Evolutionary conservation across 768 basidiomycete genomes (phyloP).

Genomic region (Xerocomus potaroensis): DNA sequence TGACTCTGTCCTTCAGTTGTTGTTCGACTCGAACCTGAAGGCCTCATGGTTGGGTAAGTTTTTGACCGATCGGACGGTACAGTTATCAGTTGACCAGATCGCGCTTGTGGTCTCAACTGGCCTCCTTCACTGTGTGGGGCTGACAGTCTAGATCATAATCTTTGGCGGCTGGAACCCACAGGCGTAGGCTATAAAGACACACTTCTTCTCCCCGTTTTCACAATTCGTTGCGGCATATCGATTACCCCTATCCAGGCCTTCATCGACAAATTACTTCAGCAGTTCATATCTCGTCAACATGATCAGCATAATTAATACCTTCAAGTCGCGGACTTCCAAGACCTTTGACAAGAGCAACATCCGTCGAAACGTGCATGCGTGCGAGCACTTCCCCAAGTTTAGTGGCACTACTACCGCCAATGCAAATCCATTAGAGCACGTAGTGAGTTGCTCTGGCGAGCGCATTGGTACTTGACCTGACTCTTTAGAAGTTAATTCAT

Average conservation of each 20-base stretch:
- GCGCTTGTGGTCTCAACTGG: slow-evolving; percentile 1
- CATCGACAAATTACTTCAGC: slow-evolving; percentile 3
- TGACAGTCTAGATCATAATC: slow-evolving; percentile 11
- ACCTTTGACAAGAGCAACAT: slow-evolving; percentile 4
- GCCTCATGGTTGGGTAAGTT: background rate
- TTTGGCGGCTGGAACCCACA: slow-evolving; percentile 5
- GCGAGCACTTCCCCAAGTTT: slow-evolving; percentile 2
- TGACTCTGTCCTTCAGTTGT: no score
- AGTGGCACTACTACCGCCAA: background rate
- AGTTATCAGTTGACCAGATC: background rate
- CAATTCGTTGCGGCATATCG: slow-evolving; percentile 2
- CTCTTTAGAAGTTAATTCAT: background rate
- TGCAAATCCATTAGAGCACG: background rate
- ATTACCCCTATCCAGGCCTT: background rate
- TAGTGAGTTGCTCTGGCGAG: slow-evolving; percentile 2
- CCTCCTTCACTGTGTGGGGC: slow-evolving; percentile 1
- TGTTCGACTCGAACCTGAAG: no score
- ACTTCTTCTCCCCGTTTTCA: background rate
- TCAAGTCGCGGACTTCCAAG: slow-evolving; percentile 11
- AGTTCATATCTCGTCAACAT: slow-evolving; percentile 7
- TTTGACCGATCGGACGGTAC: background rate
- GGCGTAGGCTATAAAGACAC: slow-evolving; percentile 9
- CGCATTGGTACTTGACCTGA: background rate
- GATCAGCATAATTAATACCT: slow-evolving; percentile 9
- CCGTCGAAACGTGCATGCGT: background rate